Evolutionary conservation across 768 basidiomycete species (phyloP).

Genomic region (Lentinula lateritia): DNA sequence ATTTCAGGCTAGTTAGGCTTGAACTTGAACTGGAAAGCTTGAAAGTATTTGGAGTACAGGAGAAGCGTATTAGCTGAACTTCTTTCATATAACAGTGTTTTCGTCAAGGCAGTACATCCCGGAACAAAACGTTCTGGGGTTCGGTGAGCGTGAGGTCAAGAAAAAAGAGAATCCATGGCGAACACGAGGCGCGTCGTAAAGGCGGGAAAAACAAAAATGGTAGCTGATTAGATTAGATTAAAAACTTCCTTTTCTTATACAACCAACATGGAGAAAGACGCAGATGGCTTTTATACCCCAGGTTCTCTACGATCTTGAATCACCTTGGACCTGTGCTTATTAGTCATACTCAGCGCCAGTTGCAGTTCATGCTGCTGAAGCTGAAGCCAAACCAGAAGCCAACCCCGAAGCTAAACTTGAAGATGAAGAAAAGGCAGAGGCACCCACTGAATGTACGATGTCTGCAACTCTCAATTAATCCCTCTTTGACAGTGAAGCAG

Average conservation of each 20-base stretch:
- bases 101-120: constrained; percentile 4
- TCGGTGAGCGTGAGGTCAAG: neutral
- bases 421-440: constrained; percentile 8
- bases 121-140: neutral
- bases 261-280: constrained; percentile 61
- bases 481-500: constrained; percentile 11
- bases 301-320: constrained; percentile 26
- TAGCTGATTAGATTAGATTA: constrained; percentile 1
- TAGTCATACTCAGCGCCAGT: neutral
- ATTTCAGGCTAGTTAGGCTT: neutral
- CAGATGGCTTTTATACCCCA: constrained; percentile 73
- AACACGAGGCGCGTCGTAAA: constrained; percentile 1
- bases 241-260: neutral
- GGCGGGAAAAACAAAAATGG: neutral
- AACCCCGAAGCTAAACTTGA: constrained; percentile 2
- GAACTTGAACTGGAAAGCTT: neutral
- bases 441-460: constrained; percentile 1
- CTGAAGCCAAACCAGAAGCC: constrained; percentile 2
- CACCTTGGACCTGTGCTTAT: neutral
- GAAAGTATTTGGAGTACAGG: neutral
- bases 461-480: neutral
- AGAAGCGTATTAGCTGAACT: neutral
- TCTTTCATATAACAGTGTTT: neutral
- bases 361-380: neutral
- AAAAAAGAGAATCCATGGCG: neutral